phyloP scores from a whole-genome alignment of 345 rosid genomes.

The Atalantia buxifolia region DNA sequence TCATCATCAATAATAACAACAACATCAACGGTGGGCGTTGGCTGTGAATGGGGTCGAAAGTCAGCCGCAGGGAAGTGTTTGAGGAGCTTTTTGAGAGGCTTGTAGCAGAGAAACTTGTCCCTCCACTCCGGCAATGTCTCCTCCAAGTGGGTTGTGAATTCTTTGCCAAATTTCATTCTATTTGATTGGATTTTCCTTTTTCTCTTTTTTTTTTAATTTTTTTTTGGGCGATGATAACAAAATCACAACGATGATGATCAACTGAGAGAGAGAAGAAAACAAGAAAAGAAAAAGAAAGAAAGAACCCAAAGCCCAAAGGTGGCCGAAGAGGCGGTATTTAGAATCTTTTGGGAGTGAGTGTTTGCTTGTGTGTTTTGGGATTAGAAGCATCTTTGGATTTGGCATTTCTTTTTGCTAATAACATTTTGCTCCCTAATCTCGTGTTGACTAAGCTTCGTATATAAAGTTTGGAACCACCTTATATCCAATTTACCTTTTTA shows the following conservation, averaged over 20 bases:
- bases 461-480: too few relatives aligned
- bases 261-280: neutral
- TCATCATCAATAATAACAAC: neutral
- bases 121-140: conserved; percentile 94
- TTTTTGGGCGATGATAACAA: neutral
- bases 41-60: conserved; percentile 10
- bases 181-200: neutral
- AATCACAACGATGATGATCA: neutral
- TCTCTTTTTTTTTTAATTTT: neutral
- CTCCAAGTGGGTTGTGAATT: conserved; percentile 82
- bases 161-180: conserved; percentile 88
- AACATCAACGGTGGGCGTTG: neutral
- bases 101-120: conserved; percentile 92
- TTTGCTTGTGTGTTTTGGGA: neutral
- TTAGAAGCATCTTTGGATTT: neutral
- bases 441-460: too few relatives aligned
- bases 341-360: conserved; percentile 18
- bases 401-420: neutral
- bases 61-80: conserved; percentile 30
- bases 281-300: neutral
- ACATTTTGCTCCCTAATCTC: neutral
- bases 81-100: conserved; percentile 84
- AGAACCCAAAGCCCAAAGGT: neutral
- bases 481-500: too few relatives aligned
- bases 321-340: conserved; percentile 8